These are phyloP conservation scores for Tricholoma saponaceum DNA, from an alignment of 768 basidiomycete species.

Conservation along the genomic window DNA sequence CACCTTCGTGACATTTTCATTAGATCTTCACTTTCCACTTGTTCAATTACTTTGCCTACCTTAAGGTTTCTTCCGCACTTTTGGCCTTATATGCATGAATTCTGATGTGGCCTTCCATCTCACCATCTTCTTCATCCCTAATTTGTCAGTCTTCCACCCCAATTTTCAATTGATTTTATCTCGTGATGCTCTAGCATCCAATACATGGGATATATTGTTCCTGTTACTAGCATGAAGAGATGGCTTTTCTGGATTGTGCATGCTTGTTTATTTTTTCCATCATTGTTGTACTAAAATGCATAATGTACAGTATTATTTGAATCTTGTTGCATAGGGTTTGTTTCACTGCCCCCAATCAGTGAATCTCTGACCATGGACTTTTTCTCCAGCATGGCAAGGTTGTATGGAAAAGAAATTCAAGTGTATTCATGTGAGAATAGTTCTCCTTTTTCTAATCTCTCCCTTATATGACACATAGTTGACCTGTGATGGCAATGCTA, in stretches of 20 bases:
- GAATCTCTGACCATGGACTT: not conserved
- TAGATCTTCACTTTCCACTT: conserved; percentile 66
- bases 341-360: not conserved
- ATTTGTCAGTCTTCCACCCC: conserved; percentile 40
- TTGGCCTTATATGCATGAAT: conserved; percentile 50
- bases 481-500: conserved; percentile 58
- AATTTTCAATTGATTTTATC: not conserved
- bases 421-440: conserved; percentile 51
- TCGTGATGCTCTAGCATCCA: conserved; percentile 34
- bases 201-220: conserved; percentile 70
- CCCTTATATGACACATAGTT: conserved; percentile 31
- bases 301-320: conserved; percentile 60
- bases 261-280: conserved; percentile 4
- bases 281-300: conserved; percentile 6
- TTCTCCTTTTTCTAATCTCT: conserved; percentile 3
- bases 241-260: conserved; percentile 86
- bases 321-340: conserved; percentile 71
- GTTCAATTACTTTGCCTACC: conserved; percentile 58
- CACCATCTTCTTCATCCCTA: conserved; percentile 69
- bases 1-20: conserved; percentile 5
- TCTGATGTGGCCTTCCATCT: conserved; percentile 46
- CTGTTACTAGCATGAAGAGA: conserved; percentile 64
- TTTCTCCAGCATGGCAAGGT: conserved; percentile 59
- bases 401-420: conserved; percentile 86
- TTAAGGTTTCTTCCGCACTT: conserved; percentile 81